Evolutionary conservation across 1,139 yeast species (phyloP).

Genomic region (Magnusiomyces suaveolens): DNA sequence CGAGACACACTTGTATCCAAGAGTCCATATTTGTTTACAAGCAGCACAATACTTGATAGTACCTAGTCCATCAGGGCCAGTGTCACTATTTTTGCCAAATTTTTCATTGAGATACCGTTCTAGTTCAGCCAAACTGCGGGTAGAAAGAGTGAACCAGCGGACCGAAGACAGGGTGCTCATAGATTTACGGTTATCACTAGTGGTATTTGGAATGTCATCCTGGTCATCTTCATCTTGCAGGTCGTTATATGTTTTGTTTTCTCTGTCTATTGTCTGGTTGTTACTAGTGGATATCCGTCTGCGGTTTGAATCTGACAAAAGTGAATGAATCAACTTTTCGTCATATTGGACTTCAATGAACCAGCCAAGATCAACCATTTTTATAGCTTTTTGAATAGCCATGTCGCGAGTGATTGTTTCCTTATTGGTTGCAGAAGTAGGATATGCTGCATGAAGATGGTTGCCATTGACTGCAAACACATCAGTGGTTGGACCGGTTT

Average conservation of each 20-base stretch:
- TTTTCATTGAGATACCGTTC: neutral
- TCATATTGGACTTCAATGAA: neutral
- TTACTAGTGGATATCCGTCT: too few relatives aligned
- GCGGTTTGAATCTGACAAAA: neutral
- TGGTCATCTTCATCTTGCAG: neutral
- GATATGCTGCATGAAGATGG: neutral
- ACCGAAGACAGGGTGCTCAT: neutral
- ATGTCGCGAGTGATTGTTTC: neutral
- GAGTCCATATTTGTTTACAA: neutral
- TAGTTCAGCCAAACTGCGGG: neutral
- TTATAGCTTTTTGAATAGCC: neutral
- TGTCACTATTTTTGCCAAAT: neutral
- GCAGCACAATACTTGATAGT: neutral
- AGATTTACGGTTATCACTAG: neutral
- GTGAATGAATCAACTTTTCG: neutral
- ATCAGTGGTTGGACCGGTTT: too few relatives aligned
- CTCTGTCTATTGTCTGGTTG: too few relatives aligned
- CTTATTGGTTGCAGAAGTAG: neutral
- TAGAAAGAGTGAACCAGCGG: neutral
- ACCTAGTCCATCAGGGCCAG: neutral
- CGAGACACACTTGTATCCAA: neutral
- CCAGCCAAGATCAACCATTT: neutral
- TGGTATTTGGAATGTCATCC: neutral
- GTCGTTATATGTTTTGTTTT: too few relatives aligned
- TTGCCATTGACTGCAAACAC: neutral